Evolutionary conservation across 108 stramenopile genomes (phyloP).

Genomic region (Conticribra guillardii): DNA sequence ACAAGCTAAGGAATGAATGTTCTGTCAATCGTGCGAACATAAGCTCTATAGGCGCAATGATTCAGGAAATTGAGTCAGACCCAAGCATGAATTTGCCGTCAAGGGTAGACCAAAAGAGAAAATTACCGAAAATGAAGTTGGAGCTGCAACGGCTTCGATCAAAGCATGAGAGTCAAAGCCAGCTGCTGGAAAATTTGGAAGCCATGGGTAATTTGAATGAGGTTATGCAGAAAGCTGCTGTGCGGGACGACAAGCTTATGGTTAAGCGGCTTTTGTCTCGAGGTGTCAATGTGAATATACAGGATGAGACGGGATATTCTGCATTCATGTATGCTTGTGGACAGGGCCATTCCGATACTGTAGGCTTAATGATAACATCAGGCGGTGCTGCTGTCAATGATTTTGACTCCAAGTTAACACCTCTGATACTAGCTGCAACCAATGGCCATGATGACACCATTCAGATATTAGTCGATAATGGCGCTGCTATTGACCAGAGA

Average conservation of each 20-base stretch:
- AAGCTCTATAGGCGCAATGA: not conserved
- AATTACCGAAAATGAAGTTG: conserved; percentile 8
- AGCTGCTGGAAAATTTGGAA: conserved; percentile 6
- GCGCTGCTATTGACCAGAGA: conserved; percentile 5
- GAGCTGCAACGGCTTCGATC: conserved; percentile 9
- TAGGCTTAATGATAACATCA: conserved; percentile 2
- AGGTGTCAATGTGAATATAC: conserved; percentile 9
- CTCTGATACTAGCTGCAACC: conserved; percentile 3
- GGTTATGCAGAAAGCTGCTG: conserved; percentile 2
- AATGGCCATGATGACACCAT: conserved; percentile 4
- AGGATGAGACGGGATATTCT: conserved; percentile 8
- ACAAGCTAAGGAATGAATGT: conserved; percentile 12
- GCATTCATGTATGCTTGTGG: conserved; percentile 18
- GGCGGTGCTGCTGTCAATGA: conserved; percentile 6
- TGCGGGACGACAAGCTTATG: not conserved
- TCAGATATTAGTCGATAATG: not conserved
- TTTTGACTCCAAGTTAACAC: not conserved
- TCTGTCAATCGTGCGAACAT: not conserved
- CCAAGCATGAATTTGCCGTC: conserved; percentile 2
- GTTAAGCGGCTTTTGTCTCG: conserved; percentile 5
- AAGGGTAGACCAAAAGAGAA: conserved; percentile 13
- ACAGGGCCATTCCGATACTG: conserved; percentile 1
- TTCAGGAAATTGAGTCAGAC: conserved; percentile 3
- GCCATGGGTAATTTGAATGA: conserved; percentile 1
- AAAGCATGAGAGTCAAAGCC: conserved; percentile 2